These are phyloP conservation scores for Fragaria ananassa DNA, from an alignment of 306 rosid genomes.

Conservation along the genomic window DNA sequence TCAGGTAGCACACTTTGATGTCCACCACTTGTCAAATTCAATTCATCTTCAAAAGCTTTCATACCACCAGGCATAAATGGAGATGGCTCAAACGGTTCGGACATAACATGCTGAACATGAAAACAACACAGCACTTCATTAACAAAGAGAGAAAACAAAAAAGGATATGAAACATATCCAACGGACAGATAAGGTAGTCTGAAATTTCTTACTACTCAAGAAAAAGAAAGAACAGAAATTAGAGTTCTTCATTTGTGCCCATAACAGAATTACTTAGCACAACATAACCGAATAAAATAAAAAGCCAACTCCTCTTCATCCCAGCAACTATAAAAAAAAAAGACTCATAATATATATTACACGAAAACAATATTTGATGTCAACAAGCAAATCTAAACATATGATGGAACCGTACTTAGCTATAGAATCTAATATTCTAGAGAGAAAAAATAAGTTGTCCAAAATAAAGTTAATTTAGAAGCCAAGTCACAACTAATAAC, in stretches of 20 bases:
- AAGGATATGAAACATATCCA: background rate
- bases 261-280: background rate
- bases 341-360: background rate
- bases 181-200: background rate
- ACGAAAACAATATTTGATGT: background rate
- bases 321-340: background rate
- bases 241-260: background rate
- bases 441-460: background rate
- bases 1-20: slow-evolving; percentile 59
- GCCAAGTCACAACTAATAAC: background rate
- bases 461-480: background rate
- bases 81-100: slow-evolving; percentile 90
- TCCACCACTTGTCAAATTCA: slow-evolving; percentile 43
- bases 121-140: slow-evolving; percentile 27
- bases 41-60: slow-evolving; percentile 61
- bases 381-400: background rate
- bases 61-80: slow-evolving; percentile 78
- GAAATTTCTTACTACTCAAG: background rate
- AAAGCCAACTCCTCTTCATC: background rate
- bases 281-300: background rate
- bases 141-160: slow-evolving; percentile 16
- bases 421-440: background rate
- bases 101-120: slow-evolving; percentile 65
- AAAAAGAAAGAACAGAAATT: background rate
- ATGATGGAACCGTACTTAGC: background rate